phyloP scores from a whole-genome alignment of 345 rosid genomes.

The Trapa incisa region DNA sequence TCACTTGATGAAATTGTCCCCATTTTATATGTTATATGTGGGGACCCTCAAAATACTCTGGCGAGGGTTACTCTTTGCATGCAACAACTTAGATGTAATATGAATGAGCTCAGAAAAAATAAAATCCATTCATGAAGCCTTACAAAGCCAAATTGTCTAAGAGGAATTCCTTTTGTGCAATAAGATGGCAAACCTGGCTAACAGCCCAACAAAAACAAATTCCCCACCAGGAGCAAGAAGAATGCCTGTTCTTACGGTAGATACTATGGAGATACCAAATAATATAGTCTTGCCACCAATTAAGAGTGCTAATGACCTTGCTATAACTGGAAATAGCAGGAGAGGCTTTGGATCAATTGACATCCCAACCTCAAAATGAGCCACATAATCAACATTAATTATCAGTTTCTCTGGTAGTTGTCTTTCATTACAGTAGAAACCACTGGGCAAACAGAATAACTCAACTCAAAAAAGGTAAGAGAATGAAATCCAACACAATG shows the following conservation, averaged over 20 bases:
- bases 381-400: slow-evolving; percentile 10
- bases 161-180: slow-evolving; percentile 1
- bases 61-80: background rate
- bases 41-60: no score
- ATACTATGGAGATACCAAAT: slow-evolving; percentile 79
- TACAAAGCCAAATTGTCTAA: slow-evolving; percentile 4
- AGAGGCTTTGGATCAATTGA: slow-evolving; percentile 97
- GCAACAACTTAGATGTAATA: background rate
- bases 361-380: slow-evolving; percentile 86
- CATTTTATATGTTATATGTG: no score
- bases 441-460: background rate
- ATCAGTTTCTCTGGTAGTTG: background rate
- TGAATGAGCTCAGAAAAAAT: background rate
- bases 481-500: background rate
- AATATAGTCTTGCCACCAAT: slow-evolving; percentile 75
- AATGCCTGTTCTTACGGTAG: slow-evolving; percentile 82
- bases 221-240: slow-evolving; percentile 99
- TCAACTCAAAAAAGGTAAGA: background rate
- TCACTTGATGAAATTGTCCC: no score
- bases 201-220: slow-evolving; percentile 97
- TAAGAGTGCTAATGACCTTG: slow-evolving; percentile 67
- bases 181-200: slow-evolving; percentile 54
- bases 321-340: slow-evolving; percentile 64
- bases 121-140: background rate
- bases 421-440: slow-evolving; percentile 2